Evolutionary conservation across 352 stramenopile genomes (phyloP), one percentile per base, ranked within the genome.

Genomic region (Phytopythium montanum): DNA sequence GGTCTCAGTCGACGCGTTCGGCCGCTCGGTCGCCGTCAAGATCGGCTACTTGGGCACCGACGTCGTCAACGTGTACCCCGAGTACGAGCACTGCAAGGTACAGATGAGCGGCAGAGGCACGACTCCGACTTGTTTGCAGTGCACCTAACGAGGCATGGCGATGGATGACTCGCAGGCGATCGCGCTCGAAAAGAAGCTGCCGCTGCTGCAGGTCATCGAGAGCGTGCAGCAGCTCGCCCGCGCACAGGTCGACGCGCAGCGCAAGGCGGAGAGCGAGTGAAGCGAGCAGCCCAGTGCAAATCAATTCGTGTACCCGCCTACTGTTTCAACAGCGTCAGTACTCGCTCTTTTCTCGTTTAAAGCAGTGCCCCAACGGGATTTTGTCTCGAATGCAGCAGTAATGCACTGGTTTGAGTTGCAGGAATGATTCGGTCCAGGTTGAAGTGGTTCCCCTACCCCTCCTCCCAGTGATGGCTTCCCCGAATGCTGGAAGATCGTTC

Each of bases 1-100:
- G 23, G 61, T 90, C n/a, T 64, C 65, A 19, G 61, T 91, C 3
- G 54, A 55, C 3, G 76, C 75, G 34, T 78, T 79, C 34, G 68
- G 74, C 46, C 66, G 76, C 39, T 64, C 48, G 10, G 75, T 92
- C 21, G 64, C 76, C 25, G 73, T 87, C 23, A 92, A 91, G 66
- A 63, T 92, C 25, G 85, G 70, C 6, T 87, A 70, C 52, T 58
- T 82, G 14, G 70, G 72, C 46, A 64, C 69, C 16, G 52, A 80
- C 12, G 54, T 80, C 53, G 75, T 94, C 36, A 94, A 92, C 39
- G 67, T 87, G 7, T 75, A 94, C 58, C 87, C 87, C 8, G 87
- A 96, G 59, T 96, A 78, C 66, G 85, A 94, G 10, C 66, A 96
- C 53, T 96, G 87, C 76, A 92, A 89, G 69, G 75, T 79, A 55